A percentile compares a stretch with the other conserved stretches of the same genome.
Conservation (phyloP, 1,284 basidiomycete genomes). For the Athelia sp. region DNA sequence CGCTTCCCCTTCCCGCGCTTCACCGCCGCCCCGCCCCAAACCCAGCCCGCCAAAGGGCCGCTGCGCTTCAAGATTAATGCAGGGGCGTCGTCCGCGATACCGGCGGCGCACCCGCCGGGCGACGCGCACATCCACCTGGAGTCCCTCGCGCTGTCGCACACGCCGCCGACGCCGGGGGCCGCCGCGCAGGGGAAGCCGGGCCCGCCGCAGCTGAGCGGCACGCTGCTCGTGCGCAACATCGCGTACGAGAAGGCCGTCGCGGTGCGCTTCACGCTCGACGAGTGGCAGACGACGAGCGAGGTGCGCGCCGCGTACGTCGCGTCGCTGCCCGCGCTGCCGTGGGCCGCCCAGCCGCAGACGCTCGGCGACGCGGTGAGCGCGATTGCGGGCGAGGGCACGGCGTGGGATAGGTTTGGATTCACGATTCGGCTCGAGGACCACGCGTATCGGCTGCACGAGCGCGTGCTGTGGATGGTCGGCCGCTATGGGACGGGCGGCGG, state of each 20-base stretch:
- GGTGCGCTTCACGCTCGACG: constrained; percentile 68
- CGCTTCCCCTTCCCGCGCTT: constrained; percentile 39
- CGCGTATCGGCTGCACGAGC: constrained; percentile 50
- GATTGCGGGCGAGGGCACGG: neutral
- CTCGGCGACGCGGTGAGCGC: neutral
- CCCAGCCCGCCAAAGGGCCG: constrained; percentile 32
- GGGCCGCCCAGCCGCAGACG: neutral
- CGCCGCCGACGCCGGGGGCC: constrained; percentile 20
- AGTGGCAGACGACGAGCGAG: constrained; percentile 73
- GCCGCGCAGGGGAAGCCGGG: too few relatives aligned
- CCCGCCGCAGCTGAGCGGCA: constrained; percentile 35
- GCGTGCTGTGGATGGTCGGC: constrained; percentile 63
- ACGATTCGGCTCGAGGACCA: neutral
- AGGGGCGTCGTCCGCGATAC: neutral
- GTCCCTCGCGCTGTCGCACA: constrained; percentile 34
- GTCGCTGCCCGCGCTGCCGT: constrained; percentile 34
- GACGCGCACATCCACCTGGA: constrained; percentile 45
- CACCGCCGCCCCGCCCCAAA: constrained; percentile 33
- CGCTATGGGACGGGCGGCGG: constrained; percentile 42
- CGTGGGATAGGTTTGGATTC: neutral
- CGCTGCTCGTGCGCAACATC: constrained; percentile 58
- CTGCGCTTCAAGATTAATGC: constrained; percentile 18
- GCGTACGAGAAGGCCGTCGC: constrained; percentile 69
- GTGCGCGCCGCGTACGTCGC: constrained; percentile 59
- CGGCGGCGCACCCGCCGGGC: constrained; percentile 20